Conservation (phyloP, 805 yeast species). For the Aciculoconidium aculeatum region DNA sequence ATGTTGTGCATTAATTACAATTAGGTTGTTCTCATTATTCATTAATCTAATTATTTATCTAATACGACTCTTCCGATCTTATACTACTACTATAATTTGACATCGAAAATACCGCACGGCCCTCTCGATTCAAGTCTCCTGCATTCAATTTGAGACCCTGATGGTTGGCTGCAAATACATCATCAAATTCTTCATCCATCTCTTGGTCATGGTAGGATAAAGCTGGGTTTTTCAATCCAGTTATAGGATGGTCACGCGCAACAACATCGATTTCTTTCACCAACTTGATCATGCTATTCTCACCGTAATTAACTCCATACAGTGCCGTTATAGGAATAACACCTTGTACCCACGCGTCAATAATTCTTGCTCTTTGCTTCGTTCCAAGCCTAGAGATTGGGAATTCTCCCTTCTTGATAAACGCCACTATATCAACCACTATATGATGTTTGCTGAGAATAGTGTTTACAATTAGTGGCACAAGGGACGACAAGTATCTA, state of each 20-base stretch:
- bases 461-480: slow-evolving; percentile 76
- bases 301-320: slow-evolving; percentile 61
- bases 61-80: slow-evolving; percentile 3
- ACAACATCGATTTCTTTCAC: slow-evolving; percentile 49
- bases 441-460: slow-evolving; percentile 78
- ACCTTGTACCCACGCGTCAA: slow-evolving; percentile 49
- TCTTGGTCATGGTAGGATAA: slow-evolving; percentile 32
- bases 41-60: neutral
- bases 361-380: slow-evolving; percentile 67
- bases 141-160: slow-evolving; percentile 28
- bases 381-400: slow-evolving; percentile 70
- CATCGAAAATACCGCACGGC: slow-evolving; percentile 11
- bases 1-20: too few species aligned
- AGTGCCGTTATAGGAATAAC: slow-evolving; percentile 35
- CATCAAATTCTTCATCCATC: slow-evolving; percentile 12
- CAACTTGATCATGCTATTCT: slow-evolving; percentile 51
- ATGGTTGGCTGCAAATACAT: slow-evolving; percentile 26
- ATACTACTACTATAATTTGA: slow-evolving; percentile 8
- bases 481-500: slow-evolving; percentile 60
- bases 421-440: slow-evolving; percentile 77
- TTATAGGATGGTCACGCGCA: slow-evolving; percentile 33
- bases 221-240: slow-evolving; percentile 39
- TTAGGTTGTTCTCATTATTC: neutral
- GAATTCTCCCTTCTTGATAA: slow-evolving; percentile 56
- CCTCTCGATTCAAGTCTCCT: slow-evolving; percentile 5